Evolutionary conservation across 371 early-diverging fungal genomes (phyloP).

Genomic region (Mucor ambiguus): DNA sequence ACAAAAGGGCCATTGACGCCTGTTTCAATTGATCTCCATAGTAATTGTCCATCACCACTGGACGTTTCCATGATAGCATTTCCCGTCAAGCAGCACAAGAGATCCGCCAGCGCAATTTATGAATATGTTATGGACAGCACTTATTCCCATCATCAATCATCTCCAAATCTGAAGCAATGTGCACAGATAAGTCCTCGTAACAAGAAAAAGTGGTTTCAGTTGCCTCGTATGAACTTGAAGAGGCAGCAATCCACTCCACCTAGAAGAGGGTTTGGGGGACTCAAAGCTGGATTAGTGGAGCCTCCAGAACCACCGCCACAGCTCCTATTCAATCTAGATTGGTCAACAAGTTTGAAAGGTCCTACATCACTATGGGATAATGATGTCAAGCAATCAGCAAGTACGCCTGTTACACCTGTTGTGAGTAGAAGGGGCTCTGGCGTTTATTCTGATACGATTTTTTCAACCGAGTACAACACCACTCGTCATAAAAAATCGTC

Average conservation of each 20-base stretch:
- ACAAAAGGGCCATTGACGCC: constrained; percentile 12
- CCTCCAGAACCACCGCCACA: constrained; percentile 29
- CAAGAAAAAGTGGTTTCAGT: constrained; percentile 18
- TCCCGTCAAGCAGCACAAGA: neutral
- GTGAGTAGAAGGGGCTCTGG: constrained; percentile 3
- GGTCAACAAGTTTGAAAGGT: constrained; percentile 14
- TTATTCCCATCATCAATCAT: neutral
- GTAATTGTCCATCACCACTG: neutral
- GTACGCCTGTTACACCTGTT: constrained; percentile 12
- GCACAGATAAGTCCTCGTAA: neutral
- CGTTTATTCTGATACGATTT: neutral
- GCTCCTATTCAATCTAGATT: constrained; percentile 20
- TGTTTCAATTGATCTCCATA: neutral
- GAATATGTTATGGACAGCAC: neutral
- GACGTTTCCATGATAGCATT: neutral
- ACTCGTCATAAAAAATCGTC: neutral
- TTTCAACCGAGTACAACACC: neutral
- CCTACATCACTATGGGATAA: constrained; percentile 1
- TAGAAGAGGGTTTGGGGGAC: constrained; percentile 8
- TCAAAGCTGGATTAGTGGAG: constrained; percentile 21
- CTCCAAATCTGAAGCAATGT: neutral
- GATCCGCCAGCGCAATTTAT: constrained; percentile 9
- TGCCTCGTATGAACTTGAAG: constrained; percentile 13
- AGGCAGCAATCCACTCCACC: constrained; percentile 17
- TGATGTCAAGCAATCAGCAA: constrained; percentile 4